These are phyloP conservation scores for Fusarium sp. DNA, from an alignment of 2,329 filamentous ascomycete species.

Conservation along the genomic window DNA sequence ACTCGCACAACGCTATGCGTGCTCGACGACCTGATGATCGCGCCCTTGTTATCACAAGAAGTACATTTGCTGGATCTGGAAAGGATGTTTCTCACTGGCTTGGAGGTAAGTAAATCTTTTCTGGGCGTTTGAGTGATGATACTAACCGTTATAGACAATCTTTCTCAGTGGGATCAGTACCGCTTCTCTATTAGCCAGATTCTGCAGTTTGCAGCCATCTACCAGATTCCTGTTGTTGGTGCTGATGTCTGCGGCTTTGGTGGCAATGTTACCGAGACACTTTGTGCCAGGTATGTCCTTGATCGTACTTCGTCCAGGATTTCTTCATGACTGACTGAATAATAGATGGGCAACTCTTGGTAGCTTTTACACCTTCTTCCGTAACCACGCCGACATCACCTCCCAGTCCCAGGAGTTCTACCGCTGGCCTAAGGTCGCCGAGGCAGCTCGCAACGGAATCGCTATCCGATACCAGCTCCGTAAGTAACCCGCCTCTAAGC, in stretches of 20 bases:
- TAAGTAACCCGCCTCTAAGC: not conserved
- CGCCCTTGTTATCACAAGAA: conserved; percentile 81
- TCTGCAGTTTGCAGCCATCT: conserved; percentile 74
- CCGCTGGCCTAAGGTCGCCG: conserved; percentile 72
- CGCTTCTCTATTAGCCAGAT: conserved; percentile 70
- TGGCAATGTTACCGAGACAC: conserved; percentile 61
- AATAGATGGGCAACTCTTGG: conserved; percentile 75
- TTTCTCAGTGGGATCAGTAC: conserved; percentile 70
- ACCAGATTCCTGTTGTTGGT: conserved; percentile 78
- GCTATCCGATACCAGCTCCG: conserved; percentile 75
- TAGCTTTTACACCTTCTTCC: conserved; percentile 78
- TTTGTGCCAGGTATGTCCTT: conserved; percentile 35
- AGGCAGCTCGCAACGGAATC: conserved; percentile 77
- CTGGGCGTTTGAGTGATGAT: not conserved
- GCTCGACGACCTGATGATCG: conserved; percentile 73
- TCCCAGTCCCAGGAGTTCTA: conserved; percentile 74
- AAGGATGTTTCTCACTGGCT: conserved; percentile 74
- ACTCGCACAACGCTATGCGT: conserved; percentile 76
- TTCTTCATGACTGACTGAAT: not conserved
- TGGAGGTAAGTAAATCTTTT: conserved; percentile 52
- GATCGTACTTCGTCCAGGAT: not conserved
- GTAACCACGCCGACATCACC: conserved; percentile 71
- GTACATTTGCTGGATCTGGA: conserved; percentile 82
- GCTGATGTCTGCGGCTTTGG: conserved; percentile 85
- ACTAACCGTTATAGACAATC: conserved; percentile 43